These are phyloP conservation scores for Sistotremastrum niveocremeum DNA, from an alignment of 768 basidiomycete genomes.

Conservation along the genomic window DNA sequence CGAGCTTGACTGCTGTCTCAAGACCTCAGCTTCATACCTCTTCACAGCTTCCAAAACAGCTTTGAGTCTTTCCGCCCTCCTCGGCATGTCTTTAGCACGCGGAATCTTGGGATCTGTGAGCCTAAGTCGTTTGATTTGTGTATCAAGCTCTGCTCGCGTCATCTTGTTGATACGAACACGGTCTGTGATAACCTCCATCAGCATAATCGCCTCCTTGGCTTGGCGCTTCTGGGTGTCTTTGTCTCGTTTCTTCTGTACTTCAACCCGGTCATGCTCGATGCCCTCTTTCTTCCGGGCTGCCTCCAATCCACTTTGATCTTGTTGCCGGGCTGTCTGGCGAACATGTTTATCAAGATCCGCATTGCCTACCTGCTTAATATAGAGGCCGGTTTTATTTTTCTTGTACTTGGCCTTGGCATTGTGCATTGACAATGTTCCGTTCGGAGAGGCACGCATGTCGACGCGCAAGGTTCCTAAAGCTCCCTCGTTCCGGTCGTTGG, in stretches of 20 bases:
- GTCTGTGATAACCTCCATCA: not conserved
- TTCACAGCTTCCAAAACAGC: too few species aligned
- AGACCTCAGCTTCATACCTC: too few species aligned
- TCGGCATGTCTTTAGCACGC: too few species aligned
- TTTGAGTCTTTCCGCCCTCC: too few species aligned
- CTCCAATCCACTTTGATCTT: too few species aligned
- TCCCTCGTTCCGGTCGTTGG: not conserved
- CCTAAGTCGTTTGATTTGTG: too few species aligned
- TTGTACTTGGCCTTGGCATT: constrained; percentile 15
- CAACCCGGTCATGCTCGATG: too few species aligned
- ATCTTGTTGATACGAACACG: not conserved
- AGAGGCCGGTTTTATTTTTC: constrained; percentile 14
- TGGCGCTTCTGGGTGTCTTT: not conserved
- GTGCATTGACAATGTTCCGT: constrained; percentile 11
- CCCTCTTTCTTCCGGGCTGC: too few species aligned
- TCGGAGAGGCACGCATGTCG: constrained; percentile 3
- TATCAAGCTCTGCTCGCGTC: not conserved
- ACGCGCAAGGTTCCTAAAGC: not conserved
- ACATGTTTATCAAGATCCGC: too few species aligned
- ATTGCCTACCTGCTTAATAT: constrained; percentile 16
- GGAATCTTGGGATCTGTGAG: too few species aligned
- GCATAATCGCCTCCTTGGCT: not conserved
- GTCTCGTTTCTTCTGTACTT: not conserved
- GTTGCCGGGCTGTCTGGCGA: too few species aligned
- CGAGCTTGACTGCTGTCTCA: too few species aligned